Evolutionary conservation across 306 rosid species (phyloP).

Genomic region (Pyrus pyrifolia): DNA sequence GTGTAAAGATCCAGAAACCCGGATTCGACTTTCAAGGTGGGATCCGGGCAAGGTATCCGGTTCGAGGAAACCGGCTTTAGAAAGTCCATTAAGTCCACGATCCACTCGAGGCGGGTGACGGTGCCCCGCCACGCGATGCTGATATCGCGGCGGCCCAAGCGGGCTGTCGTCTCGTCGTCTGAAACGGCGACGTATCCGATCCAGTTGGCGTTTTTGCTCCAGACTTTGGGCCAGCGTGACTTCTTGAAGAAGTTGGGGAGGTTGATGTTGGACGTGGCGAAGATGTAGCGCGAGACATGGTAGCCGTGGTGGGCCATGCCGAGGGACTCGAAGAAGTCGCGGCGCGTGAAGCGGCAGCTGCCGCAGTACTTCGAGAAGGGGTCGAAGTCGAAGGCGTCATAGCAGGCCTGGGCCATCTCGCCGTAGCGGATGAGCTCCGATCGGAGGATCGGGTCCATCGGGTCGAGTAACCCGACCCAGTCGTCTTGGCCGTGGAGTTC

Average conservation of each 20-base stretch:
- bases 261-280: conserved; percentile 59
- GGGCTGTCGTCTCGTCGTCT: conserved; percentile 29
- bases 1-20: conserved; percentile 81
- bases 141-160: conserved; percentile 65
- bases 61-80: conserved; percentile 38
- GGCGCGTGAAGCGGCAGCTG: conserved; percentile 46
- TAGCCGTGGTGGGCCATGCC: conserved; percentile 35
- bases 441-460: conserved; percentile 55
- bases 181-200: conserved; percentile 81
- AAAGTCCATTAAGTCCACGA: conserved; percentile 57
- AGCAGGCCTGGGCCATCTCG: conserved; percentile 85
- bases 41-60: conserved; percentile 51
- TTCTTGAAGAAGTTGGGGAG: conserved; percentile 65
- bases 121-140: conserved; percentile 75
- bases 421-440: conserved; percentile 70
- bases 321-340: conserved; percentile 30
- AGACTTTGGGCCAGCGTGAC: conserved; percentile 68
- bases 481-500: conserved; percentile 63
- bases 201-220: conserved; percentile 85
- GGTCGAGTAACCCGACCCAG: conserved; percentile 72
- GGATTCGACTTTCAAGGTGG: conserved; percentile 49
- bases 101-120: conserved; percentile 64
- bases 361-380: conserved; percentile 82
- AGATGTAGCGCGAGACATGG: conserved; percentile 58
- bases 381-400: conserved; percentile 81